Evolutionary conservation across 768 basidiomycete genomes (phyloP).

Genomic region (Clathrus columnatus): DNA sequence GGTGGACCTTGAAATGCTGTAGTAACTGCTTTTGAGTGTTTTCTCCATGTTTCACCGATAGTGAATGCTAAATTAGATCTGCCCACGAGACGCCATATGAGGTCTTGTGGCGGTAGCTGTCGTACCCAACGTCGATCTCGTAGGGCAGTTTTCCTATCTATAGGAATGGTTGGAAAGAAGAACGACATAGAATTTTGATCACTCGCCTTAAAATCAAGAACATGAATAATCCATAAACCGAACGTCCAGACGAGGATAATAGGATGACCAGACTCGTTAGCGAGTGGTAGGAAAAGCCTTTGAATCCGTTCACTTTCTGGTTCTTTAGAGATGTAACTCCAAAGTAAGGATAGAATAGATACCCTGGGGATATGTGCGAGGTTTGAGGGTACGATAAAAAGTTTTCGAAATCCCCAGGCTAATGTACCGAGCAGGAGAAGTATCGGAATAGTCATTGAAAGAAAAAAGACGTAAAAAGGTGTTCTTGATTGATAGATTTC

Average conservation of each 20-base stretch:
- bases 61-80: slow-evolving; percentile 29
- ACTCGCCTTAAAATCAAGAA: slow-evolving; percentile 27
- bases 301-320: slow-evolving; percentile 27
- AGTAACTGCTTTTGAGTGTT: slow-evolving; percentile 28
- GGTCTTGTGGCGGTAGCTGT: slow-evolving; percentile 22
- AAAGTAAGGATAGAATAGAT: slow-evolving; percentile 24
- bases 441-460: background rate
- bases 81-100: slow-evolving; percentile 29
- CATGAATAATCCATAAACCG: slow-evolving; percentile 34
- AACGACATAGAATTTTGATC: background rate
- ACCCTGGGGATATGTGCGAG: slow-evolving; percentile 29
- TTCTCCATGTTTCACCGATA: slow-evolving; percentile 31
- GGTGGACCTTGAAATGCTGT: slow-evolving; percentile 26
- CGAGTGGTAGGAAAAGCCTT: slow-evolving; percentile 29
- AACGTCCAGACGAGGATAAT: slow-evolving; percentile 32
- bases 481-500: too few relatives aligned
- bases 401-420: background rate
- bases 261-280: slow-evolving; percentile 21
- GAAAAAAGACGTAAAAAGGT: too few relatives aligned
- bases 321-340: slow-evolving; percentile 28
- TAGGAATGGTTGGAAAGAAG: background rate
- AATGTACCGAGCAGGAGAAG: background rate
- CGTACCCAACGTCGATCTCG: background rate
- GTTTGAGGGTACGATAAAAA: slow-evolving; percentile 19
- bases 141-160: background rate